Conservation (phyloP, 345 rosid genomes). For the Citrus sinensis region DNA sequence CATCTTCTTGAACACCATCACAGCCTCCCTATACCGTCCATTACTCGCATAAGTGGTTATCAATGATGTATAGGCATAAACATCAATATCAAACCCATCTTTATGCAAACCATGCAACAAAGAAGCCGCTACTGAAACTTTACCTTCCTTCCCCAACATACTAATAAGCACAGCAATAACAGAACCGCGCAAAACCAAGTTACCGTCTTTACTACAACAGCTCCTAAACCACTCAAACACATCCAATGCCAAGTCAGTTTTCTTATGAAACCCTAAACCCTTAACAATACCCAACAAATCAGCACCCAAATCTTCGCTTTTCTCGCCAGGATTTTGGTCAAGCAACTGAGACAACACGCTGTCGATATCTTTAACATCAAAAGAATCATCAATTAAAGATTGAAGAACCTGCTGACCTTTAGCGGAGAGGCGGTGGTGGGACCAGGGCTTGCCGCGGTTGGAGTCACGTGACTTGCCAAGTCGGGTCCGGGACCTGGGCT, state of each 20-base stretch:
- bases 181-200: conserved; percentile 43
- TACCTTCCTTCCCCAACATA: conserved; percentile 65
- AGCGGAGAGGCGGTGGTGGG: conserved; percentile 54
- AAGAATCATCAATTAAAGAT: conserved; percentile 48
- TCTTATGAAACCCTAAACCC: conserved; percentile 76
- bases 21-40: conserved; percentile 85
- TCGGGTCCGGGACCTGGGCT: conserved; percentile 45
- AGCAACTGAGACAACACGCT: conserved; percentile 35
- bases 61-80: conserved; percentile 76
- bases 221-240: conserved; percentile 78
- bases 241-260: conserved; percentile 51
- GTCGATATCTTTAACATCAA: conserved; percentile 45
- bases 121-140: conserved; percentile 55
- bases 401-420: conserved; percentile 61
- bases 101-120: conserved; percentile 48
- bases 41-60: conserved; percentile 63
- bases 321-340: conserved; percentile 30
- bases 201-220: conserved; percentile 28
- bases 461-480: conserved; percentile 62
- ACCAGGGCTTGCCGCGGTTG: conserved; percentile 83
- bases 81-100: conserved; percentile 64
- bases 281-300: conserved; percentile 68
- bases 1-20: conserved; percentile 68
- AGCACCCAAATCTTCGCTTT: conserved; percentile 22
- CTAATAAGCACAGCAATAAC: conserved; percentile 61